phyloP scores from a whole-genome alignment of 2,329 filamentous ascomycete species.

The Aspergillus carbonarius region DNA sequence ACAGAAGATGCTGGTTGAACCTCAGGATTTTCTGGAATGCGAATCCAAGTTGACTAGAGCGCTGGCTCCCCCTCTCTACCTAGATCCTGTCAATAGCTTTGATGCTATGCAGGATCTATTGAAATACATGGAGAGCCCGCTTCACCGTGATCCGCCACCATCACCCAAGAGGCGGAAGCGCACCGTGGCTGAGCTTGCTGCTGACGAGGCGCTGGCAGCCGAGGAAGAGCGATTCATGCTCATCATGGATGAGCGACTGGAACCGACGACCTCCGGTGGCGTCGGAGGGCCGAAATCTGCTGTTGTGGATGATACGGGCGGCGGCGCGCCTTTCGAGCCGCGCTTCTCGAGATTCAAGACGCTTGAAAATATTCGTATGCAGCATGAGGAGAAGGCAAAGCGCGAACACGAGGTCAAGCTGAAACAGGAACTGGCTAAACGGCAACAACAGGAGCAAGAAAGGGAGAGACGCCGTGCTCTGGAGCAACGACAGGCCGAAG shows the following conservation, averaged over 20 bases:
- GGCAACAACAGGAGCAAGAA: slow-evolving; percentile 50
- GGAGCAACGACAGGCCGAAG: slow-evolving; percentile 46
- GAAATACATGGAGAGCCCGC: slow-evolving; percentile 69
- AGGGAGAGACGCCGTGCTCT: slow-evolving; percentile 49
- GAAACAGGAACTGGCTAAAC: slow-evolving; percentile 51
- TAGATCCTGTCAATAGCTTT: slow-evolving; percentile 71
- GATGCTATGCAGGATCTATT: slow-evolving; percentile 71
- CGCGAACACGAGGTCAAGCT: slow-evolving; percentile 49
- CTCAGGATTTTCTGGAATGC: slow-evolving; percentile 68
- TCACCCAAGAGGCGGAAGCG: slow-evolving; percentile 87
- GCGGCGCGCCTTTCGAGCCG: slow-evolving; percentile 73
- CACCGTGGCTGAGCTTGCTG: slow-evolving; percentile 90
- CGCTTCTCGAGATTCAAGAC: slow-evolving; percentile 91
- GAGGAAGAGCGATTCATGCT: slow-evolving; percentile 92
- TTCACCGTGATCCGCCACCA: slow-evolving; percentile 73
- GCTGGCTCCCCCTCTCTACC: slow-evolving; percentile 70
- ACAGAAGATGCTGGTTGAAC: slow-evolving; percentile 76
- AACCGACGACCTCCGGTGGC: slow-evolving; percentile 58
- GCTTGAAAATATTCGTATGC: slow-evolving; percentile 77
- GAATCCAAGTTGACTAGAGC: slow-evolving; percentile 74
- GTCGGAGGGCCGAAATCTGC: slow-evolving; percentile 60
- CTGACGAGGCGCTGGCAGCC: slow-evolving; percentile 87
- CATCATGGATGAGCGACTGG: slow-evolving; percentile 79
- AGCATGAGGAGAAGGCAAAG: slow-evolving; percentile 68
- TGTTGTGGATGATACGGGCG: slow-evolving; percentile 72